Conservation (phyloP, 805 yeast genomes). For the Sugiyamaella lignohabitans region DNA sequence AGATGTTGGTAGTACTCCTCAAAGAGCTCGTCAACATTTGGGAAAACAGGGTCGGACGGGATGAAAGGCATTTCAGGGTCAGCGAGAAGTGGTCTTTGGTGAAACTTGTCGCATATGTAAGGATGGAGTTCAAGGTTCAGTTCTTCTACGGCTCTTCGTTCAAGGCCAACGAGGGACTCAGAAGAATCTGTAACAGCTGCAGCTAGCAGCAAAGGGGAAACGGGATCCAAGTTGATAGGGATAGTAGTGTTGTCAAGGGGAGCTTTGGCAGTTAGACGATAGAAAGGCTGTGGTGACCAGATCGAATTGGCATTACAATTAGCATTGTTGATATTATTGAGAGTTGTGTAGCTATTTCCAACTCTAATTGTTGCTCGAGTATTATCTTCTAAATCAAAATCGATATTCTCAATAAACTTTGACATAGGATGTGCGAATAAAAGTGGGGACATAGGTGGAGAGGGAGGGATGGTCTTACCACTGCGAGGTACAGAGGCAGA, state of each 20-base stretch:
- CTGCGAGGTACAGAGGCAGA: background rate
- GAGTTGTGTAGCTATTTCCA: background rate
- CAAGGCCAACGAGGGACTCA: conserved; percentile 12
- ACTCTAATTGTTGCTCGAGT: background rate
- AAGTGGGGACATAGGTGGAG: conserved; percentile 12
- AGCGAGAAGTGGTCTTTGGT: conserved; percentile 18
- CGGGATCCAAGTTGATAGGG: conserved; percentile 19
- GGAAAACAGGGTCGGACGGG: conserved; percentile 21
- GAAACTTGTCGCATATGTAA: conserved; percentile 18
- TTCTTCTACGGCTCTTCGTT: conserved; percentile 12
- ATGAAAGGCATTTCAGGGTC: conserved; percentile 23
- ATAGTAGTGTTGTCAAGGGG: conserved; percentile 11
- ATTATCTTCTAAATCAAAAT: background rate
- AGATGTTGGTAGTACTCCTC: conserved; percentile 19
- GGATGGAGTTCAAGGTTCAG: conserved; percentile 18
- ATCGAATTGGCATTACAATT: background rate
- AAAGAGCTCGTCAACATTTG: conserved; percentile 17
- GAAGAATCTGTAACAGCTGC: conserved; percentile 11
- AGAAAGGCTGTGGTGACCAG: background rate
- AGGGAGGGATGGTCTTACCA: conserved; percentile 1
- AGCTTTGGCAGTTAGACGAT: background rate
- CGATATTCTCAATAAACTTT: conserved; percentile 8
- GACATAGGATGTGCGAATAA: conserved; percentile 8
- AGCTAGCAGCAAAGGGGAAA: conserved; percentile 18
- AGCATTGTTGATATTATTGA: background rate